Evolutionary conservation across 805 yeast genomes (phyloP), one percentile per base, ranked within the genome.

Genomic region (Babjeviella inositovora): DNA sequence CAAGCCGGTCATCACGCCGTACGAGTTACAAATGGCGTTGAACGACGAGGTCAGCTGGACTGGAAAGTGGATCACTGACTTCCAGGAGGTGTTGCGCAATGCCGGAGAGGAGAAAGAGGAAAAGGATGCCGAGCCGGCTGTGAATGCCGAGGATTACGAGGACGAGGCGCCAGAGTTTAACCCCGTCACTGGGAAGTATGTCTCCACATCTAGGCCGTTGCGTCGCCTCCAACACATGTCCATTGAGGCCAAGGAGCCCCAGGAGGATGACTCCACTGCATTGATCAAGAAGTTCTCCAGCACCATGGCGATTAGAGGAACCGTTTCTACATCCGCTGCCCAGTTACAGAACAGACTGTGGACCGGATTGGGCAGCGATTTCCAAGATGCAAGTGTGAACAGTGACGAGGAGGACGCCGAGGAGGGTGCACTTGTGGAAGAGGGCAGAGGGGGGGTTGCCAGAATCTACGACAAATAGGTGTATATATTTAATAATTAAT

Each of bases 351-450:
- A 54, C 8, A 63, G 87, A 35, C 50, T 57, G 14, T 87, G 97
- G 97, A 67, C 72, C 0, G 98, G 98, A 1, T 53, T 87, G 16
- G 98, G 97, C 1, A 74, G 90, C 29, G 96, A 87, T 39, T 82
- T 57, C 47, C 33, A 38, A 6, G 31, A 40, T 1, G 47, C 41
- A 3, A 38, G 25, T 5, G 51, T 47, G 6, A 53, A 47, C 2
- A 56, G 46, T 5, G 66, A 54, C n/a, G 51, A 43, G 9, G 57
- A 50, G 18, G 48, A 37, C 15, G 38, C 23, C 6, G 56, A 52
- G 22, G 68, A 62, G n/a, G 95, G 92, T 18, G 93, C 96, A 0
- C 44, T 57, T 0, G 61, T 82, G 1, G 93, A 84, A 39, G 71
- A 74, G 32, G 98, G 98, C 2, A 57, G 74, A 22, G 57, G 65